A percentile compares a stretch with the other conserved stretches of the same genome.
Conservation (phyloP, 1,139 yeast species). For the Suhomyces maxii region DNA sequence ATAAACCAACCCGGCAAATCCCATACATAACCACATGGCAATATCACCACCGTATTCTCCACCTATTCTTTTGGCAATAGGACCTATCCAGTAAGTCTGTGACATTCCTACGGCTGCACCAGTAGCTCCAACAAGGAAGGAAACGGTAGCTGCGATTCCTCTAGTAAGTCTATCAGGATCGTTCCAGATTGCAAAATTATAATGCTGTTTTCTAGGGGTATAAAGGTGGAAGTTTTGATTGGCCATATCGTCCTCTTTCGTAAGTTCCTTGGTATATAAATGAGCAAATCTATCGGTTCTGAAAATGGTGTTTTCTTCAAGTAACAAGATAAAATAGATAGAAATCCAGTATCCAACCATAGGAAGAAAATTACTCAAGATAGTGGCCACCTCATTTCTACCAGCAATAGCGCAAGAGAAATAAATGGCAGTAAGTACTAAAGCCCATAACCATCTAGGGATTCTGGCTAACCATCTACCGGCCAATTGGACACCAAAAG, state of each 20-base stretch:
- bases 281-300: constrained; percentile 53
- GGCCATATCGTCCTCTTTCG: constrained; percentile 15
- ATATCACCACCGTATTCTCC: constrained; percentile 67
- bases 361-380: constrained; percentile 84
- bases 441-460: constrained; percentile 81
- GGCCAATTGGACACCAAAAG: constrained; percentile 73
- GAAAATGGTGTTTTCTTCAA: constrained; percentile 77
- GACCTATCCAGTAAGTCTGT: constrained; percentile 76
- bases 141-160: constrained; percentile 62
- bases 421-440: constrained; percentile 63
- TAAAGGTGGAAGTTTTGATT: constrained; percentile 10
- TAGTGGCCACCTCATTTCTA: constrained; percentile 68
- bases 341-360: constrained; percentile 96
- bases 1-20: constrained; percentile 63
- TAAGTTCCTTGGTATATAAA: constrained; percentile 57
- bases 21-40: constrained; percentile 82
- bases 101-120: constrained; percentile 86
- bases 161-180: constrained; percentile 53
- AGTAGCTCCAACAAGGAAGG: constrained; percentile 64
- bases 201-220: constrained; percentile 33
- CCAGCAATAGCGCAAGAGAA: constrained; percentile 77
- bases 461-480: constrained; percentile 60
- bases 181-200: constrained; percentile 71
- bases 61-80: constrained; percentile 60
- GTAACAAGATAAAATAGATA: constrained; percentile 68